Base-by-base conservation (phyloP, 228 moss, liverwort and hornwort species). In the Sphagnum fallax region DNA sequence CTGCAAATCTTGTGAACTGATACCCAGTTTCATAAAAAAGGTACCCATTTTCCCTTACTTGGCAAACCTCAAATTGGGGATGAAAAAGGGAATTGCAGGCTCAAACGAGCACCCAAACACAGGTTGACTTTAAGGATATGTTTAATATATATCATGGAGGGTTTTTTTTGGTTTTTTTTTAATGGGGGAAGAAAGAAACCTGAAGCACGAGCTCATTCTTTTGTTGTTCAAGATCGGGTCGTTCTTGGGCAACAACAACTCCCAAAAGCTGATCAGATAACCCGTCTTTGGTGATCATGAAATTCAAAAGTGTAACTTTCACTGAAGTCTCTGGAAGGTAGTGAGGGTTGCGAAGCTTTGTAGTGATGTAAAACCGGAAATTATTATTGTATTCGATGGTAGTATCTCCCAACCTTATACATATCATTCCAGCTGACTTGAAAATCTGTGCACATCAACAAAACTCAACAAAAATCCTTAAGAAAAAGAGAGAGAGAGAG, bases 251-350 rank as follows among this genome's bases (percentile, higher is more conserved):
- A 32, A 96, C 96, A 0, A 96, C 86, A 14, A 96, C 96, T 50
- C 96, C 91, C 2, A 96, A 71, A 3, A 96, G 81, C 63, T 96
- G 96, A 73, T 96, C 92, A 0, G 92, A 84, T 5, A 96, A 84
- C 5, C 96, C 96, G 75, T 96, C 96, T 75, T 91, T 92, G 0
- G 96, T 96, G 12, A 96, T 96, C 96, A 96, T 92, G 53, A 96
- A 96, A 71, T 96, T 92, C 0, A 96, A 81, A 47, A 96, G 78
- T 4, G 96, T 91, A 61, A 96, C 96, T 47, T 96, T 96, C 0
- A 96, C 91, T 4, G 92, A 89, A 47, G 91, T 96, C 74, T 96
- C 92, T 0, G 96, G 96, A 48, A 96, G 88, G 67, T 96, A 96
- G 61, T 96, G 96, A 6, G 96, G 96, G 55, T 96, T 96, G 5